A percentile compares a stretch with the other conserved stretches of the same genome.
Evolutionary conservation across 2,329 filamentous ascomycete species (phyloP).

Genomic region (Colletotrichum eremochloae): DNA sequence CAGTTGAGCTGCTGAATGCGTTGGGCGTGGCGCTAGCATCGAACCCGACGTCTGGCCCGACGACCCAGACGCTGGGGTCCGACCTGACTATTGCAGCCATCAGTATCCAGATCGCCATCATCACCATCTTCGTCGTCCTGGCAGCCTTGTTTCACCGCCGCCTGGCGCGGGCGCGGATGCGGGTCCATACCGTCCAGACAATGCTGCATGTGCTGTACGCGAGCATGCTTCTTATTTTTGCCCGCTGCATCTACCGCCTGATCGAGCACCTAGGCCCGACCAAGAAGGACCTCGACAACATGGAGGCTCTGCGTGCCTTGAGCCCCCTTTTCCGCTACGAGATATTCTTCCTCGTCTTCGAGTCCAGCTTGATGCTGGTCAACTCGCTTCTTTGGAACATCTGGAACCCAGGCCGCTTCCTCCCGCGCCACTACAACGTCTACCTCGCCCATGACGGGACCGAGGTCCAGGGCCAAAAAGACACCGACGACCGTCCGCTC

Average conservation of each 20-base stretch:
- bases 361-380: no score
- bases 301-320: no score
- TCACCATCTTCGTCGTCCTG: slow-evolving; percentile 59
- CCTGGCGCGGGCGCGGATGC: slow-evolving; percentile 45
- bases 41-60: slow-evolving; percentile 51
- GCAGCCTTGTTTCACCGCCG: slow-evolving; percentile 60
- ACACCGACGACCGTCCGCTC: no score
- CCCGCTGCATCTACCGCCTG: slow-evolving; percentile 64
- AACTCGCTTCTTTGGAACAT: no score
- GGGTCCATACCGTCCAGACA: slow-evolving; percentile 41
- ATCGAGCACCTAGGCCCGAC: no score
- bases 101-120: slow-evolving; percentile 61
- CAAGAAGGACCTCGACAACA: no score
- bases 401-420: no score
- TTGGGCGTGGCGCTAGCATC: slow-evolving; percentile 57
- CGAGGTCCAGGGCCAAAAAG: no score
- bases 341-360: no score
- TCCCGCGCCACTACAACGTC: no score
- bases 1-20: slow-evolving; percentile 63
- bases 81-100: slow-evolving; percentile 58
- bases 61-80: slow-evolving; percentile 47
- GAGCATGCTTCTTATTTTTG: slow-evolving; percentile 59
- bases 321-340: no score
- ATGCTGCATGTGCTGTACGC: slow-evolving; percentile 57
- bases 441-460: no score